Conservation (phyloP, 192 early-diverging fungal genomes). For the Coemansia sp. region DNA sequence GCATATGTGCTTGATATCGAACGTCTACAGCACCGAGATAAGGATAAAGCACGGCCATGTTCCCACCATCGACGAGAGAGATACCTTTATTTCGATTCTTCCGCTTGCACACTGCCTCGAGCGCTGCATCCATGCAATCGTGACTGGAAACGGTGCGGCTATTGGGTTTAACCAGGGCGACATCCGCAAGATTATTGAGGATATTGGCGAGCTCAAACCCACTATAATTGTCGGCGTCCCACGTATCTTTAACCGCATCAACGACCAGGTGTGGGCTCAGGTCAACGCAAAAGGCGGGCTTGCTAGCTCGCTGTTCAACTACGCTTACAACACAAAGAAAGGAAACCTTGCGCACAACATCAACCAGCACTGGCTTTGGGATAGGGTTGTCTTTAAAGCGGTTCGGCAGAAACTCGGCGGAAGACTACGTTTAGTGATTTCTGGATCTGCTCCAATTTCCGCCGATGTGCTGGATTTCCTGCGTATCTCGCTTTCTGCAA, state of each 20-base stretch:
- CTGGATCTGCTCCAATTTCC: constrained; percentile 90
- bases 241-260: constrained; percentile 86
- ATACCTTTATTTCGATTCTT: constrained; percentile 74
- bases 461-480: constrained; percentile 86
- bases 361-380: constrained; percentile 61
- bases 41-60: constrained; percentile 27
- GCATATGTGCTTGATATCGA: constrained; percentile 82
- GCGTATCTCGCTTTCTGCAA: constrained; percentile 69
- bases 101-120: constrained; percentile 90
- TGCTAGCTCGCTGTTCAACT: constrained; percentile 70
- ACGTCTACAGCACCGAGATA: constrained; percentile 17
- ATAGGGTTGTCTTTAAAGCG: constrained; percentile 81
- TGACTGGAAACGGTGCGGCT: constrained; percentile 62
- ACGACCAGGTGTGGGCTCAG: constrained; percentile 83
- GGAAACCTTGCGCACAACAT: constrained; percentile 54
- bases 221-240: constrained; percentile 79
- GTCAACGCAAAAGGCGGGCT: constrained; percentile 84
- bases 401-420: constrained; percentile 88
- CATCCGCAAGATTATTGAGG: constrained; percentile 68
- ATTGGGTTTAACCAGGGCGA: constrained; percentile 62
- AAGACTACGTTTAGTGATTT: constrained; percentile 74
- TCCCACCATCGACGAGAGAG: constrained; percentile 51
- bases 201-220: constrained; percentile 73
- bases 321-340: constrained; percentile 74
- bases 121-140: constrained; percentile 71